Evolutionary conservation across 805 yeast species (phyloP).

Genomic region (Ogataea ramenticola): DNA sequence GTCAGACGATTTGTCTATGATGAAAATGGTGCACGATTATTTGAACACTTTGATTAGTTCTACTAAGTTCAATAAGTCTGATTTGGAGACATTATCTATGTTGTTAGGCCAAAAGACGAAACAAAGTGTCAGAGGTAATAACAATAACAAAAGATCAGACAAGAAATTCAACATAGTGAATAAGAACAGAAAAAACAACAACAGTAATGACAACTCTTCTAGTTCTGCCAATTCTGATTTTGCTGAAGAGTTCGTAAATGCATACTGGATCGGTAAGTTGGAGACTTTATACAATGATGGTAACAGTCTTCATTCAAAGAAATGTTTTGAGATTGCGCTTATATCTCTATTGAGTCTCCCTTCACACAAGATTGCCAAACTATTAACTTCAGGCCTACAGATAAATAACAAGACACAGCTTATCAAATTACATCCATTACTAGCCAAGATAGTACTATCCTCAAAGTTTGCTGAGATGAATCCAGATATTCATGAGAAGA

Average conservation of each 20-base stretch:
- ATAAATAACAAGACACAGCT: constrained; percentile 36
- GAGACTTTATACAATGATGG: constrained; percentile 57
- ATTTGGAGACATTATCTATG: constrained; percentile 37
- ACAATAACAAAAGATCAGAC: constrained; percentile 7
- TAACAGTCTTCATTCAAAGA: constrained; percentile 39
- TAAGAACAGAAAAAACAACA: constrained; percentile 13
- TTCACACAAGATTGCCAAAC: constrained; percentile 31
- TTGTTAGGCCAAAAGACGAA: constrained; percentile 35
- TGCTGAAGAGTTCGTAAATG: constrained; percentile 46
- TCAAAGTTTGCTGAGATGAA: constrained; percentile 35
- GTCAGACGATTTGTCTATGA: constrained; percentile 40
- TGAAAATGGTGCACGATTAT: constrained; percentile 43
- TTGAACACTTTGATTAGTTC: constrained; percentile 39
- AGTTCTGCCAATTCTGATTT: constrained; percentile 23
- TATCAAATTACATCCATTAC: constrained; percentile 40
- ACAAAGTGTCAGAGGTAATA: constrained; percentile 3
- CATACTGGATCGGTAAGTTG: constrained; percentile 50
- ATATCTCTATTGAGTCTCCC: constrained; percentile 46
- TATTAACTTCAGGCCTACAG: constrained; percentile 37
- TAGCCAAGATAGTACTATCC: constrained; percentile 47
- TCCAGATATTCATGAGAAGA: constrained; percentile 42
- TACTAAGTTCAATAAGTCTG: constrained; percentile 37
- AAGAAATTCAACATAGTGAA: constrained; percentile 1
- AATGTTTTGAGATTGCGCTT: constrained; percentile 41
- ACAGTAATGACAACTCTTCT: background rate